Percentiles rank a stretch among this genome's conserved stretches.
phyloP scores from a whole-genome alignment of 83 land plant genomes.

The Diphasiastrum complanatum region DNA sequence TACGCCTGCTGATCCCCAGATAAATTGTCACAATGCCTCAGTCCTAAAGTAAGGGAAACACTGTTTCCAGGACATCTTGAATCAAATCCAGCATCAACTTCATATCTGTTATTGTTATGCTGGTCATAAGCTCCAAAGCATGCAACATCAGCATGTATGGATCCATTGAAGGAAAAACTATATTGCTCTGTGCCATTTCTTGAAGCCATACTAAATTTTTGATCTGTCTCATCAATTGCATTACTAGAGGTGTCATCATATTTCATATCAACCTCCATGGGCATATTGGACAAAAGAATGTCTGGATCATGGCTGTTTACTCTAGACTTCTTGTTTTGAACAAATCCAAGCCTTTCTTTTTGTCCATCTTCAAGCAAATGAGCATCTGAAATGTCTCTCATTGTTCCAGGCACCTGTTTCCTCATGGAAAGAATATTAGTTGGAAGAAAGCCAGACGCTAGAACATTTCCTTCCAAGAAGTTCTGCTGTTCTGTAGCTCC shows the following conservation, averaged over 20 bases:
- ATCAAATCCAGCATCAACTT: constrained; percentile 35
- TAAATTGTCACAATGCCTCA: constrained; percentile 49
- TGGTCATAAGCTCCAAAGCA: background rate
- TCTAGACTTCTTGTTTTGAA: background rate
- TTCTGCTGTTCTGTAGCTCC: background rate
- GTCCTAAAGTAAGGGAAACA: constrained; percentile 71
- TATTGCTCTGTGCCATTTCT: no score
- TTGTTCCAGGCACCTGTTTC: background rate
- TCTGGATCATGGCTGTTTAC: background rate
- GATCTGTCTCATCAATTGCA: background rate
- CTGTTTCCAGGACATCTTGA: constrained; percentile 37
- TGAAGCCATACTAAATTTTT: background rate
- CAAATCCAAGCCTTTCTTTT: background rate
- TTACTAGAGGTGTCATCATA: background rate
- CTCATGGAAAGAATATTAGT: constrained; percentile 11
- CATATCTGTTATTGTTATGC: constrained; percentile 36
- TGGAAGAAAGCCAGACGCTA: no score
- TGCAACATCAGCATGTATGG: background rate
- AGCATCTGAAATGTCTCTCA: background rate
- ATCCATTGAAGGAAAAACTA: background rate
- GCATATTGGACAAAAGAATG: background rate
- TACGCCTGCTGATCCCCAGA: constrained; percentile 35
- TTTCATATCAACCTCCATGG: constrained; percentile 12
- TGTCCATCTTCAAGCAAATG: background rate
- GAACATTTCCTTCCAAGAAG: constrained; percentile 15